Evolutionary conservation across 345 rosid species (phyloP).

Genomic region (Ceriops decandra): DNA sequence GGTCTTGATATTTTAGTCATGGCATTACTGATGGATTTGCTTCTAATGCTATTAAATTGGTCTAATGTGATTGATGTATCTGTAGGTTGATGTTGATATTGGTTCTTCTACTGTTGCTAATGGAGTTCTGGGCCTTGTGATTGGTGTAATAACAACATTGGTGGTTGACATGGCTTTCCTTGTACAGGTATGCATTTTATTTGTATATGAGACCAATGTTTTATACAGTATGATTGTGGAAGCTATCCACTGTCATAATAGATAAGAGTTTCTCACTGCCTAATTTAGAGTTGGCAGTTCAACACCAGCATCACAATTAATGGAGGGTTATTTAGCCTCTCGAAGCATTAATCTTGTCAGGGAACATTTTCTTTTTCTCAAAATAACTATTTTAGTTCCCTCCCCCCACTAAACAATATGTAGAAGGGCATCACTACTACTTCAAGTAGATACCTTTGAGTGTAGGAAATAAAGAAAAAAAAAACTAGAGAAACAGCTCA

Average conservation of each 20-base stretch:
- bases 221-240: not conserved
- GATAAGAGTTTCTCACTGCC: no score
- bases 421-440: no score
- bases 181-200: conserved; percentile 61
- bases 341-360: no score
- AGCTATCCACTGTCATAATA: not conserved
- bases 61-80: conserved; percentile 14
- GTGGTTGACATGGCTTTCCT: conserved; percentile 99
- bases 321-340: no score
- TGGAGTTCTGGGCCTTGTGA: conserved; percentile 96
- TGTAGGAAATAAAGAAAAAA: no score
- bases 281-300: no score
- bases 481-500: no score
- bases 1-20: conserved; percentile 8
- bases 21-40: not conserved
- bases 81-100: conserved; percentile 88
- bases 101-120: conserved; percentile 99
- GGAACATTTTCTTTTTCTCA: no score
- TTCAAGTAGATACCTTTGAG: no score
- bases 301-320: no score
- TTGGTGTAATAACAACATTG: conserved; percentile 85
- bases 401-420: no score
- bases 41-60: not conserved
- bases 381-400: no score
- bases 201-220: conserved; percentile 8